phyloP scores from a whole-genome alignment of 2,329 filamentous ascomycete genomes.

The Fusarium miscanthi region DNA sequence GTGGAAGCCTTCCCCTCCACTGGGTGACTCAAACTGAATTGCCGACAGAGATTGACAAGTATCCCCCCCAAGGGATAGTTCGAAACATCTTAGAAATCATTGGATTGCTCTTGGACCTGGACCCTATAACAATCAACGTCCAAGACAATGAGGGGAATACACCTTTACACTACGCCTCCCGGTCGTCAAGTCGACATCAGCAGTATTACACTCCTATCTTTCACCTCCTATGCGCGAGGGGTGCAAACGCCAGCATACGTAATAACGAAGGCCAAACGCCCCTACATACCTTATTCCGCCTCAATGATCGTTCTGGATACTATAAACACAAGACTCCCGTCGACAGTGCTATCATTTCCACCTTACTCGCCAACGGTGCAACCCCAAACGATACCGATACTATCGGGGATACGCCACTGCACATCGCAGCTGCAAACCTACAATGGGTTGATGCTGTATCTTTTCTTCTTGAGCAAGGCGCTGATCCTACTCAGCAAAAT shows the following conservation, averaged over 20 bases:
- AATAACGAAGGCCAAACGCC: background rate
- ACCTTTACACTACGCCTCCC: background rate
- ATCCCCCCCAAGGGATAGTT: background rate
- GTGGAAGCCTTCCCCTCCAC: background rate
- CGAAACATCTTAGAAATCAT: rapidly evolving
- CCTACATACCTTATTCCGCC: background rate
- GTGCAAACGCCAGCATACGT: background rate
- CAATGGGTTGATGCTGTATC: background rate
- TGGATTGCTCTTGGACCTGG: rapidly evolving
- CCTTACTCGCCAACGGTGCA: background rate
- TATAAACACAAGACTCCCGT: too few species aligned
- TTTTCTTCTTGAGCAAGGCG: background rate
- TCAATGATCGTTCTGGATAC: too few species aligned
- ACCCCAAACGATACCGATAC: background rate
- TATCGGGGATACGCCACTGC: background rate
- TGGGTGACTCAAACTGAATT: background rate
- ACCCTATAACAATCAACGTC: background rate
- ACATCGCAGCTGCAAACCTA: background rate
- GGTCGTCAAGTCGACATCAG: background rate
- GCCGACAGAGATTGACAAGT: too few species aligned
- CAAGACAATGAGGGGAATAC: background rate
- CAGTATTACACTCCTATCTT: background rate
- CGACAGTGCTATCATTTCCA: too few species aligned
- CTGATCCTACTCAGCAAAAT: background rate
- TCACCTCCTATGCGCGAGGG: background rate